These are phyloP conservation scores for Rhodosporidiobolus sp. DNA, from an alignment of 768 basidiomycete genomes.

Conservation along the genomic window DNA sequence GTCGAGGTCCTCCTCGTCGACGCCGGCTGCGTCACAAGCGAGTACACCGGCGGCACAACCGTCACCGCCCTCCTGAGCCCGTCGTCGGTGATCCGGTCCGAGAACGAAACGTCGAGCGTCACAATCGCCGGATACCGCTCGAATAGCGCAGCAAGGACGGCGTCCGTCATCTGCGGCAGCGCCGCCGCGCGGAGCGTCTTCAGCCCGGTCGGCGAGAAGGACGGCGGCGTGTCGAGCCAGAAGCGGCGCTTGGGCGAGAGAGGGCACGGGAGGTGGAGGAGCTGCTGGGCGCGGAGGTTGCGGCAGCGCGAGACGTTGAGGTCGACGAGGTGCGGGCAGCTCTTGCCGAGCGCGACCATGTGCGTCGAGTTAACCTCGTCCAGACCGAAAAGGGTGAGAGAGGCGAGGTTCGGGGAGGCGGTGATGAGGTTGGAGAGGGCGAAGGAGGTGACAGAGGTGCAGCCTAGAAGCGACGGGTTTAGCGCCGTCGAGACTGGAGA, in stretches of 20 bases:
- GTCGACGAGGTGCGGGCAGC: constrained; percentile 58
- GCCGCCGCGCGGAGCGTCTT: constrained; percentile 67
- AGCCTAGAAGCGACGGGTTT: constrained; percentile 53
- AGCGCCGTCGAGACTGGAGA: not conserved
- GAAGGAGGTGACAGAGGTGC: constrained; percentile 61
- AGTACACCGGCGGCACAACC: constrained; percentile 49
- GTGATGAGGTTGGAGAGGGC: constrained; percentile 69
- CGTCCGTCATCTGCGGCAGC: constrained; percentile 50
- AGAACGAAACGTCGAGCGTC: constrained; percentile 41
- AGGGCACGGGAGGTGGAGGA: constrained; percentile 49
- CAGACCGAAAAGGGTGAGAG: constrained; percentile 70
- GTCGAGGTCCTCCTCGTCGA: no score
- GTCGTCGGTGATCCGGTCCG: not conserved
- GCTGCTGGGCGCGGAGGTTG: constrained; percentile 57
- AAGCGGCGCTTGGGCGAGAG: constrained; percentile 48
- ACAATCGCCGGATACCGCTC: constrained; percentile 47
- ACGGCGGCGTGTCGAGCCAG: not conserved
- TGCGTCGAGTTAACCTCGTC: constrained; percentile 68
- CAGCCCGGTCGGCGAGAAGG: constrained; percentile 46
- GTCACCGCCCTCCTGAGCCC: not conserved
- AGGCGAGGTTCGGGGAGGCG: constrained; percentile 62
- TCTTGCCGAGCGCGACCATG: constrained; percentile 62
- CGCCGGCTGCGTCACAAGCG: constrained; percentile 58
- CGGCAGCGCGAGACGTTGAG: constrained; percentile 71
- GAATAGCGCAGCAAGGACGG: constrained; percentile 46